A percentile compares a stretch with the other conserved stretches of the same genome.
phyloP scores from a whole-genome alignment of 352 stramenopile genomes.

The Globisporangium acanthophoron region DNA sequence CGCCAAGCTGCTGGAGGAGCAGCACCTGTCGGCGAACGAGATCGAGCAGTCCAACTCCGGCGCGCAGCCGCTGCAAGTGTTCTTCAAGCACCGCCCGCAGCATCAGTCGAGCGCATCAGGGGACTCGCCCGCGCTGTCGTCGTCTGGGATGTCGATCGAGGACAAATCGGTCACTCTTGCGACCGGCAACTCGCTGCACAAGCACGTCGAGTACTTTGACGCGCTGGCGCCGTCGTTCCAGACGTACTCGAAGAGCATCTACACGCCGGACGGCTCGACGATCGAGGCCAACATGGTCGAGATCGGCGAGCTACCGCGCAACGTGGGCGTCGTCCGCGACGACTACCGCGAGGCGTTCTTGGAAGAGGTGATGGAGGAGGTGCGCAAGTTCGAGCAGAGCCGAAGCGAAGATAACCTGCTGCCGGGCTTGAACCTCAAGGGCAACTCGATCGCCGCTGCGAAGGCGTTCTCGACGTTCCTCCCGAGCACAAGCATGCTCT shows the following conservation, averaged over 20 bases:
- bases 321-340: conserved; percentile 38
- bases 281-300: conserved; percentile 62
- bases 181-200: conserved; percentile 35
- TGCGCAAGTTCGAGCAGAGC: conserved; percentile 46
- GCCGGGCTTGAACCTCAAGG: conserved; percentile 45
- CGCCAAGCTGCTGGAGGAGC: conserved; percentile 44
- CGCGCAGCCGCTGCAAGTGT: conserved; percentile 61
- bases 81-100: conserved; percentile 82
- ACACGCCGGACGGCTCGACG: conserved; percentile 59
- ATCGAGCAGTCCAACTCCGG: conserved; percentile 21
- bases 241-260: conserved; percentile 70
- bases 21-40: conserved; percentile 31
- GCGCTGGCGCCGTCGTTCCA: conserved; percentile 43
- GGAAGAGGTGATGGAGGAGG: conserved; percentile 53
- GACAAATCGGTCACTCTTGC: conserved; percentile 38
- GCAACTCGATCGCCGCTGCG: conserved; percentile 50
- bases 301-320: conserved; percentile 45
- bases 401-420: conserved; percentile 51
- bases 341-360: conserved; percentile 54
- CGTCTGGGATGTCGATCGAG: conserved; percentile 7
- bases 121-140: conserved; percentile 9
- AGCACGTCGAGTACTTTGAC: conserved; percentile 61
- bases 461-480: conserved; percentile 76
- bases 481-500: conserved; percentile 60
- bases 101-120: conserved; percentile 5